Evolutionary conservation across 768 basidiomycete species (phyloP).

Genomic region (Leccinellum albellum): DNA sequence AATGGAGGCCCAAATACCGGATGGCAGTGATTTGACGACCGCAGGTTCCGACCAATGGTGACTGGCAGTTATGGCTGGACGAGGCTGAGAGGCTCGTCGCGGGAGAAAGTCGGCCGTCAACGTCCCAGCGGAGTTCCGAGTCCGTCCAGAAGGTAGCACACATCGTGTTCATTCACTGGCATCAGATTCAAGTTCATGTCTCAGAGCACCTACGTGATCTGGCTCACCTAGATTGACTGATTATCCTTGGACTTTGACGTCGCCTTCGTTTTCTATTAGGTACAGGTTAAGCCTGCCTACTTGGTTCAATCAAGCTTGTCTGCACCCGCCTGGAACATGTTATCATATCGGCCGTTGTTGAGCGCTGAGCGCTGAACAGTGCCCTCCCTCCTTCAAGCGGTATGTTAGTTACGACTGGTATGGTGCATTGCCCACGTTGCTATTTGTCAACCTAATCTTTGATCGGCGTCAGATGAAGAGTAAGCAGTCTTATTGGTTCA

Average conservation of each 20-base stretch:
- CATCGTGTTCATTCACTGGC: background rate
- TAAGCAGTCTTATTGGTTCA: background rate
- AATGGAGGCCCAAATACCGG: background rate
- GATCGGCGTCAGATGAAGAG: slow-evolving; percentile 7
- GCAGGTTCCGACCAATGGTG: background rate
- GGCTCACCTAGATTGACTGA: background rate
- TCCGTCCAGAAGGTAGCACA: background rate
- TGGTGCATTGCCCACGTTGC: background rate
- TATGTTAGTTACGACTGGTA: background rate
- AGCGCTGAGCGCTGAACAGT: too few relatives aligned
- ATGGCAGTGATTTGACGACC: background rate
- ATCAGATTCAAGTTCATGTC: background rate
- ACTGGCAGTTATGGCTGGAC: background rate
- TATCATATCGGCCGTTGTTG: slow-evolving; percentile 2
- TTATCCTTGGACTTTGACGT: background rate
- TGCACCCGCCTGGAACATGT: background rate
- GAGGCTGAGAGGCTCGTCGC: background rate
- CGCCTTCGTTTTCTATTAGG: background rate
- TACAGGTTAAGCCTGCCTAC: background rate
- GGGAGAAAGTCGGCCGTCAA: background rate
- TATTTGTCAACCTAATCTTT: slow-evolving; percentile 3
- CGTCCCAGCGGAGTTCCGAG: background rate
- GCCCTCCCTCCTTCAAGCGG: background rate
- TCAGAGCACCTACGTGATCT: background rate
- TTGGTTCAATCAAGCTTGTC: background rate